Evolutionary conservation across 1,139 yeast species (phyloP).

Genomic region (Pichia sp.): DNA sequence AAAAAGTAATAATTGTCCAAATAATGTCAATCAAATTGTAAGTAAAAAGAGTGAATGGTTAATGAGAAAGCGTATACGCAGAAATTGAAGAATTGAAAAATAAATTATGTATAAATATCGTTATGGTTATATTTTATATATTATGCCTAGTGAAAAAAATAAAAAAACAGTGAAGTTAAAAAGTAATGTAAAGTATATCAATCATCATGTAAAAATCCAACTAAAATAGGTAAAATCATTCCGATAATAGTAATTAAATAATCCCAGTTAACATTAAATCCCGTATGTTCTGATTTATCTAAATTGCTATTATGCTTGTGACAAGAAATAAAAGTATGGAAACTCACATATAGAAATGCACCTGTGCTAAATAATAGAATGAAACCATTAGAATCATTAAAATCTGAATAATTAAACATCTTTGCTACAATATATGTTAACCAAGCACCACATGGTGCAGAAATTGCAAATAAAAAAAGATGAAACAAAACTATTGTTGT

Average conservation of each 20-base stretch:
- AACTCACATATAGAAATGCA: conserved; percentile 64
- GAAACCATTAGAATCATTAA: conserved; percentile 21
- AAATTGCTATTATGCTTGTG: conserved; percentile 26
- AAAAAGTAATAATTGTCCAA: neutral
- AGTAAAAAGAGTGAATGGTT: conserved; percentile 54
- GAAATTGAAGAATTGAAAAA: too few species aligned
- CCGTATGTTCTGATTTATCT: neutral
- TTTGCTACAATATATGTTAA: conserved; percentile 32
- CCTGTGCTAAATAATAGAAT: conserved; percentile 57
- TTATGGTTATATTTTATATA: too few species aligned
- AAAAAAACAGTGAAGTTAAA: too few species aligned
- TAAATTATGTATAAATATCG: too few species aligned
- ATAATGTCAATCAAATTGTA: conserved; percentile 28
- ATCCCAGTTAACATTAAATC: conserved; percentile 2
- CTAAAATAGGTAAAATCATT: conserved; percentile 25
- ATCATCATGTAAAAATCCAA: conserved; percentile 24
- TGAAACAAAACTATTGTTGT: conserved; percentile 33
- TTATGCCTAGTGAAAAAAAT: too few species aligned
- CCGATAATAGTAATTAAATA: conserved; percentile 15
- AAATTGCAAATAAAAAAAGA: conserved; percentile 35
- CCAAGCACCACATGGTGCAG: conserved; percentile 42
- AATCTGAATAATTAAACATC: conserved; percentile 10
- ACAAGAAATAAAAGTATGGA: conserved; percentile 45
- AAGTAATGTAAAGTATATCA: too few species aligned
- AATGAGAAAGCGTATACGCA: conserved; percentile 44